These are phyloP conservation scores for Salmacisia buchloeana DNA, from an alignment of 1,284 basidiomycete genomes.

Conservation along the genomic window DNA sequence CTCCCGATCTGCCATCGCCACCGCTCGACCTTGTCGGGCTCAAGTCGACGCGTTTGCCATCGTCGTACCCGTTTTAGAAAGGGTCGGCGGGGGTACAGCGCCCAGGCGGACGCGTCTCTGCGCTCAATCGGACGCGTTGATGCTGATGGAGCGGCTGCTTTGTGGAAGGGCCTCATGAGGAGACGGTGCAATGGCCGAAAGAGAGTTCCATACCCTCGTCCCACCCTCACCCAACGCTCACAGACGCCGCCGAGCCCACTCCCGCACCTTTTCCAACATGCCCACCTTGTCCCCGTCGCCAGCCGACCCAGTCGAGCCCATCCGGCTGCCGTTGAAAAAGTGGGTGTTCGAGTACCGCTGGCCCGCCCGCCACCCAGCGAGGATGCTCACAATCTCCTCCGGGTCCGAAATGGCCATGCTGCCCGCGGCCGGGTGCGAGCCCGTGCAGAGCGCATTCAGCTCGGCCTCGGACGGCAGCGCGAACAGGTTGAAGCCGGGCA, in stretches of 20 bases:
- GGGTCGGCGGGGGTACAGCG: too few species aligned
- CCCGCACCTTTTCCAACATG: constrained; percentile 4
- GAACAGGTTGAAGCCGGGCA: constrained; percentile 36
- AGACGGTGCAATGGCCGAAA: too few species aligned
- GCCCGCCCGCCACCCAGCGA: not conserved
- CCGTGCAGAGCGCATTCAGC: constrained; percentile 35
- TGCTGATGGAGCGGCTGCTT: too few species aligned
- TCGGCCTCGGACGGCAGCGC: constrained; percentile 47
- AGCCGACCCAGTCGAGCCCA: not conserved
- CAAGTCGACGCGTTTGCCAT: too few species aligned
- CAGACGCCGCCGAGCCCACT: not conserved
- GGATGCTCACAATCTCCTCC: constrained; percentile 17
- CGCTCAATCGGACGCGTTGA: too few species aligned
- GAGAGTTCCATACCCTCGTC: too few species aligned
- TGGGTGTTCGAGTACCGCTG: not conserved
- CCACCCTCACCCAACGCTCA: too few species aligned
- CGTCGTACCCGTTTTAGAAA: too few species aligned
- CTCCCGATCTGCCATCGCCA: too few species aligned
- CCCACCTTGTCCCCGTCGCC: not conserved
- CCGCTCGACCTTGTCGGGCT: too few species aligned
- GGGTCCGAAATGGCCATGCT: constrained; percentile 22
- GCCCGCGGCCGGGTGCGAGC: constrained; percentile 40
- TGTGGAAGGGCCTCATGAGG: too few species aligned
- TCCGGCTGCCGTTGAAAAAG: not conserved
- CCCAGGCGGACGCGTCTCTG: too few species aligned